Base-by-base conservation (phyloP, 345 rosid species). In the Citrus reticulata region DNA sequence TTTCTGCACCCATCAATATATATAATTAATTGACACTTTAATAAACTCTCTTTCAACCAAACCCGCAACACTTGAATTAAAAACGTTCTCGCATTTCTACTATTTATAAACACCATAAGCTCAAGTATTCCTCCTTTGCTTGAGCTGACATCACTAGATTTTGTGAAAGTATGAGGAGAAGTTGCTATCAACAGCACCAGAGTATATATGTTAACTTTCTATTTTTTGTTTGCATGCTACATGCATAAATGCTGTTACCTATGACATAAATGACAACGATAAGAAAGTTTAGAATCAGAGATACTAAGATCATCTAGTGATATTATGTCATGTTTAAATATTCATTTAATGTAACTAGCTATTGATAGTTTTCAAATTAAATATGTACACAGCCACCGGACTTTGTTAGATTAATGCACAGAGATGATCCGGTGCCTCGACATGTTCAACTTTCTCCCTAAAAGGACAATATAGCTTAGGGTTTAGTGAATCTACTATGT, bases 11-110 rank as follows among this genome's bases (percentile, higher is more conserved):
- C 79, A 68, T 76, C 67, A n/a, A 39, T 65, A 61, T 35, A 51
- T 16, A 54, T 16, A 54, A 16, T 17, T 16, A 54, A 63, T 74
- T 71, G 58, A 34, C 72, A 65, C 82, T 78, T 77, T 75, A 67
- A 78, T 40, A 16, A 54, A 57, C 5, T 46, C 51, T 27, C 63
- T 64, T 81, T 58, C 70, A 49, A 54, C 58, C 7, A 32, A 40
- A 59, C 67, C 17, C 13, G 27, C 75, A 14, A 27, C 66, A 46
- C 39, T 62, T 70, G n/a, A 70, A 46, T 11, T 46, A 10, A 57
- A 54, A 37, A 63, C 20, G 57, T 76, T 69, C 79, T 27, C 34
- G 9, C 42, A 57, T 65, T 20, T 49, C 57, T 71, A 57, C 19
- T 78, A 64, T 13, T n/a, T 55, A 29, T 30, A 68, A 57, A 25